Percentiles rank a stretch among this genome's conserved stretches.
Evolutionary conservation across 2,329 filamentous ascomycete genomes (phyloP).

Genomic region (Teratosphaeria pseudoeucalypti): DNA sequence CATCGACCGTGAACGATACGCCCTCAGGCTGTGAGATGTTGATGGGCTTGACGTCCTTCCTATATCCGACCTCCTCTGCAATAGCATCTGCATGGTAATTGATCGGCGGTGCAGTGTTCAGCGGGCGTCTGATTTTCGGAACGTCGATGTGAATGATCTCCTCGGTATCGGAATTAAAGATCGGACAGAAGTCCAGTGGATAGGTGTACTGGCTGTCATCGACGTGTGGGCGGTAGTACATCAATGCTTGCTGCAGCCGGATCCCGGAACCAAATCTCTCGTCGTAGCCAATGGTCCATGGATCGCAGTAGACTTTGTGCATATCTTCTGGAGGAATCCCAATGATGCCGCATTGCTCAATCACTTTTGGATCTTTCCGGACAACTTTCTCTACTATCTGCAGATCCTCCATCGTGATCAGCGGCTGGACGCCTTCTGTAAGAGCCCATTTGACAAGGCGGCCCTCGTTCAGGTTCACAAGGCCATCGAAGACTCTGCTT

Average conservation of each 20-base stretch:
- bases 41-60: slow-evolving; percentile 72
- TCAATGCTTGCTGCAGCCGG: slow-evolving; percentile 80
- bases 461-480: slow-evolving; percentile 59
- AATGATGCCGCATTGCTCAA: slow-evolving; percentile 77
- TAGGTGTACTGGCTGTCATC: slow-evolving; percentile 88
- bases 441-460: slow-evolving; percentile 66
- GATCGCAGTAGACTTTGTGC: slow-evolving; percentile 93
- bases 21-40: slow-evolving; percentile 82
- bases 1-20: slow-evolving; percentile 71
- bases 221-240: slow-evolving; percentile 83
- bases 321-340: slow-evolving; percentile 76
- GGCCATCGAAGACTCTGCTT: slow-evolving; percentile 71
- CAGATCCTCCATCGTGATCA: slow-evolving; percentile 88
- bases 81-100: slow-evolving; percentile 72
- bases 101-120: slow-evolving; percentile 61
- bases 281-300: slow-evolving; percentile 93
- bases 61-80: slow-evolving; percentile 63
- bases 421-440: slow-evolving; percentile 67
- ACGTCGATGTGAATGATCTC: slow-evolving; percentile 76
- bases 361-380: slow-evolving; percentile 71
- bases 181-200: slow-evolving; percentile 87
- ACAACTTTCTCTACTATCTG: slow-evolving; percentile 66
- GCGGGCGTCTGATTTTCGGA: slow-evolving; percentile 62
- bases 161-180: slow-evolving; percentile 71
- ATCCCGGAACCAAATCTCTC: slow-evolving; percentile 72